These are phyloP conservation scores for Periconia digitata DNA, from an alignment of 2,329 filamentous ascomycete genomes.

Conservation along the genomic window DNA sequence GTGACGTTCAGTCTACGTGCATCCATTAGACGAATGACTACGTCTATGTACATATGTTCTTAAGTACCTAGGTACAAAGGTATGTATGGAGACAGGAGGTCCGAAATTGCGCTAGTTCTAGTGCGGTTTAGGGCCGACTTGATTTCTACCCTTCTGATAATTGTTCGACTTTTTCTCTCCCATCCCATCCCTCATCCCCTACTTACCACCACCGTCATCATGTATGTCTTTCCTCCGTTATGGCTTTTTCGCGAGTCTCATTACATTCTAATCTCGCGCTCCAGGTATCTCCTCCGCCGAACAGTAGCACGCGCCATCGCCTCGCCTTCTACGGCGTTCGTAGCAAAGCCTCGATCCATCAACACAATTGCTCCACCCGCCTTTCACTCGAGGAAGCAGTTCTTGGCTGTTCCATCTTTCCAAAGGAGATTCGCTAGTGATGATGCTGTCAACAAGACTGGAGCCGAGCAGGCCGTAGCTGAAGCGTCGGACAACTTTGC, in stretches of 20 bases:
- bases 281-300: conserved; percentile 62
- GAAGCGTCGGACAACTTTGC: conserved; percentile 31
- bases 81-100: too few species aligned
- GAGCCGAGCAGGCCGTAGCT: not conserved
- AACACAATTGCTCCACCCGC: conserved; percentile 34
- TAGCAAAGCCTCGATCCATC: conserved; percentile 45
- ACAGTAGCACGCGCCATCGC: conserved; percentile 58
- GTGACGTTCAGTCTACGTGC: too few species aligned
- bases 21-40: too few species aligned
- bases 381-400: conserved; percentile 39
- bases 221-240: not conserved
- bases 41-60: too few species aligned
- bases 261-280: conserved; percentile 17
- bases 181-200: not conserved
- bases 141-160: not conserved
- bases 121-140: not conserved
- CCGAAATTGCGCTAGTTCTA: not conserved
- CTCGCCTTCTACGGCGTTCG: conserved; percentile 47
- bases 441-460: conserved; percentile 36
- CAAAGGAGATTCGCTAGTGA: conserved; percentile 55
- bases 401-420: conserved; percentile 42
- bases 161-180: conserved; percentile 1
- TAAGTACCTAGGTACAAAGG: too few species aligned
- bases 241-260: conserved; percentile 3
- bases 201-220: not conserved